A percentile compares a stretch with the other conserved stretches of the same genome.
Conservation (phyloP, 768 basidiomycete species). For the Rhizopogon rudus region DNA sequence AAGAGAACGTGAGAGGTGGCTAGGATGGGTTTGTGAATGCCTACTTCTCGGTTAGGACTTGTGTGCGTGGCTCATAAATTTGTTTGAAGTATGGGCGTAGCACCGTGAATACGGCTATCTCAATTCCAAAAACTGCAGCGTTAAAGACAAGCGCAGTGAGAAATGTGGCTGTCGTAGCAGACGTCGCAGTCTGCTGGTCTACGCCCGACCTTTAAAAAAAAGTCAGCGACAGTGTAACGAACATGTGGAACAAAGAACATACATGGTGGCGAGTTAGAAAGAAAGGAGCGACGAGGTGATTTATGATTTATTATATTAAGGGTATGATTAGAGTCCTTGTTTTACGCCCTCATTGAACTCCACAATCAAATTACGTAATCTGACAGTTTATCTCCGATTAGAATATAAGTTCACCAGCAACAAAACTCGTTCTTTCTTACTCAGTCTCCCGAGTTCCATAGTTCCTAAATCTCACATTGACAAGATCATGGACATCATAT, state of each 20-base stretch:
- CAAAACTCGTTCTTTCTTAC: too few relatives aligned
- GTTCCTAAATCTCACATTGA: neutral
- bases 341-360: too few relatives aligned
- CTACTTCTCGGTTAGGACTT: conserved; percentile 43
- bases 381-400: too few relatives aligned
- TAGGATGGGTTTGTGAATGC: conserved; percentile 12
- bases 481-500: neutral
- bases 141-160: conserved; percentile 85
- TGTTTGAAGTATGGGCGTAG: conserved; percentile 80
- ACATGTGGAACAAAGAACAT: conserved; percentile 12
- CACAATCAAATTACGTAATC: too few relatives aligned
- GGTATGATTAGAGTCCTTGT: too few relatives aligned
- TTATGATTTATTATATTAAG: too few relatives aligned
- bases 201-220: conserved; percentile 32
- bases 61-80: conserved; percentile 87
- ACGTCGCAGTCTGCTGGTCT: conserved; percentile 29
- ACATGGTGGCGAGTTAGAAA: conserved; percentile 1
- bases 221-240: neutral
- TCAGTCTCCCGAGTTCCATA: too few relatives aligned
- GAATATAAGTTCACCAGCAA: too few relatives aligned
- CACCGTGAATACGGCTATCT: conserved; percentile 76
- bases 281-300: neutral
- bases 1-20: neutral
- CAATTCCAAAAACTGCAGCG: conserved; percentile 59
- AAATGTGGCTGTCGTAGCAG: conserved; percentile 75